Conservation (phyloP, 2,329 filamentous ascomycete species). For the Escovopsis sp. region DNA sequence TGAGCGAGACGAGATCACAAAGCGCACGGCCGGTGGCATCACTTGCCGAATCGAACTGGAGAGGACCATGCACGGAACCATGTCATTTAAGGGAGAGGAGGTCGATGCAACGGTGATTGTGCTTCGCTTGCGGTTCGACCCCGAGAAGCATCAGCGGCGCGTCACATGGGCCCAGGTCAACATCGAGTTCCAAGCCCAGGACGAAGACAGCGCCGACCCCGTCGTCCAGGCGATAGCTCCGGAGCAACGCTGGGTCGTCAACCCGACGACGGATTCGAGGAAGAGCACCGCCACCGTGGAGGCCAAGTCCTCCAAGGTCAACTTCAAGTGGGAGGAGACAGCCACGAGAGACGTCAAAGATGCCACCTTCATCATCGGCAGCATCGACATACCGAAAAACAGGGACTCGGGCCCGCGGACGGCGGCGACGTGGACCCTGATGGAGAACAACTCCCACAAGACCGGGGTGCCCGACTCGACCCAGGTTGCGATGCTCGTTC, state of each 20-base stretch:
- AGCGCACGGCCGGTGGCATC: too few relatives aligned
- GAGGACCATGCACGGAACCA: background rate
- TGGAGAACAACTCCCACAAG: background rate
- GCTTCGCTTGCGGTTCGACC: constrained; percentile 1
- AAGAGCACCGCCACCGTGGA: background rate
- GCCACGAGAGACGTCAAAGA: background rate
- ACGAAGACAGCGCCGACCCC: too few relatives aligned
- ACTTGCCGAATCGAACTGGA: background rate
- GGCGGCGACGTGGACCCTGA: background rate
- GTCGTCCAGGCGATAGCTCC: background rate
- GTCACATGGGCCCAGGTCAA: background rate
- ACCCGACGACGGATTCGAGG: background rate
- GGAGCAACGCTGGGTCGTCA: constrained; percentile 1
- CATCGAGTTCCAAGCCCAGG: constrained; percentile 1
- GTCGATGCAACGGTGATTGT: constrained; percentile 1
- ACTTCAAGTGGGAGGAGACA: background rate
- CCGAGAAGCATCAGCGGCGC: background rate
- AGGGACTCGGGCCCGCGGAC: background rate
- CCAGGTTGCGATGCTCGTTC: background rate
- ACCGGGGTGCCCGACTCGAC: background rate
- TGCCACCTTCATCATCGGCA: background rate
- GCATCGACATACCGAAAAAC: constrained; percentile 1
- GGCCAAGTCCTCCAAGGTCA: too few relatives aligned
- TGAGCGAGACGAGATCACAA: too few relatives aligned
- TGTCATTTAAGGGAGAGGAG: background rate